phyloP scores from a whole-genome alignment of 2,329 filamentous ascomycete species.

The Aspergillus carbonarius region DNA sequence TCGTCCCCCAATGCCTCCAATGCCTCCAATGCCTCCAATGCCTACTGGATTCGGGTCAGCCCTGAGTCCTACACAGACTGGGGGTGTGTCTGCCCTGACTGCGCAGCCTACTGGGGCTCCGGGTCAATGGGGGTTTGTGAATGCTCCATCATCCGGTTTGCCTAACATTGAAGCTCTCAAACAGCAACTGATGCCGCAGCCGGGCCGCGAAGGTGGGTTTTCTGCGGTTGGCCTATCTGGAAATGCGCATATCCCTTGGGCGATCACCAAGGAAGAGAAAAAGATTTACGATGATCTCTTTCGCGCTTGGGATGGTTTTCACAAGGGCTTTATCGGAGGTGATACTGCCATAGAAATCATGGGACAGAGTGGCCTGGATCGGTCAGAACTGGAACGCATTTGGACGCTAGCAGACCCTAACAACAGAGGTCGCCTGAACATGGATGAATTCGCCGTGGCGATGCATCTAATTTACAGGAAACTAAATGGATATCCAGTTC shows the following conservation, averaged over 20 bases:
- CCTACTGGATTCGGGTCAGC: conserved; percentile 69
- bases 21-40: conserved; percentile 86
- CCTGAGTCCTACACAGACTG: conserved; percentile 62
- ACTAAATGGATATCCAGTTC: conserved; percentile 91
- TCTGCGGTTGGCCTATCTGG: conserved; percentile 85
- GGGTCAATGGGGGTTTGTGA: conserved; percentile 98
- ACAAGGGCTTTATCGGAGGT: conserved; percentile 87
- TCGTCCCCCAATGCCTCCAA: conserved; percentile 73
- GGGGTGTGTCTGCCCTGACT: conserved; percentile 71
- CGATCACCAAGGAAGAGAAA: conserved; percentile 98
- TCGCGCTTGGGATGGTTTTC: conserved; percentile 92
- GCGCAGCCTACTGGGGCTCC: conserved; percentile 92
- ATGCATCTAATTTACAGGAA: conserved; percentile 99
- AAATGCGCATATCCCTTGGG: conserved; percentile 96
- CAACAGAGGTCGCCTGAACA: conserved; percentile 89
- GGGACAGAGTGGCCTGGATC: conserved; percentile 89
- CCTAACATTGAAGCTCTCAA: conserved; percentile 93
- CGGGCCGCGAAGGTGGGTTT: conserved; percentile 81
- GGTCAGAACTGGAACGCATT: conserved; percentile 82
- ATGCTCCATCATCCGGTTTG: conserved; percentile 81
- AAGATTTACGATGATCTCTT: conserved; percentile 94
- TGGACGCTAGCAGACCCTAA: conserved; percentile 94
- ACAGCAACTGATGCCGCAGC: conserved; percentile 95
- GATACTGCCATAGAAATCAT: conserved; percentile 96
- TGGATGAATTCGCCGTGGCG: conserved; percentile 96